Percentiles rank a stretch among this genome's conserved stretches.
Conservation (phyloP, 2,329 filamentous ascomycete genomes). For the Hypoxylon sp. region DNA sequence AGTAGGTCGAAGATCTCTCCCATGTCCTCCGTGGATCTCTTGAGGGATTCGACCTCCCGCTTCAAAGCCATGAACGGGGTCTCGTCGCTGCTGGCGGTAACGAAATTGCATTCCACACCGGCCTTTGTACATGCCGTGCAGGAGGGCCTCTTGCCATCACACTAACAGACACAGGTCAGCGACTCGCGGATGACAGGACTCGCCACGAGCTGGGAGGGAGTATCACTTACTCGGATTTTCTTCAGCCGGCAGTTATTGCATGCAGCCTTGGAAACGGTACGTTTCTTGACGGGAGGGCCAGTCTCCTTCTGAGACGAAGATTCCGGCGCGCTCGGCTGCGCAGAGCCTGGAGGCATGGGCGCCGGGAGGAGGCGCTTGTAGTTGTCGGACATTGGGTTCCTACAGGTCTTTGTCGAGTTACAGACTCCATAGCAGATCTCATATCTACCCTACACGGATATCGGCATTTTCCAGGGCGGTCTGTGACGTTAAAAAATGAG, state of each 20-base stretch:
- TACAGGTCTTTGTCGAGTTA: slow-evolving; percentile 19
- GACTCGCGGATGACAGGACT: not conserved
- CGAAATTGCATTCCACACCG: slow-evolving; percentile 37
- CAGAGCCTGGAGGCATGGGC: slow-evolving; percentile 33
- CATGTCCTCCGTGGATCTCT: slow-evolving; percentile 36
- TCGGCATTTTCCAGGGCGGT: slow-evolving; percentile 31
- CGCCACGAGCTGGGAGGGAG: not conserved
- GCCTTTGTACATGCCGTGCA: slow-evolving; percentile 38
- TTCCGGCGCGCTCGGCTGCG: slow-evolving; percentile 28
- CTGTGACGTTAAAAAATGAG: slow-evolving; percentile 30
- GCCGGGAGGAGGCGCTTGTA: slow-evolving; percentile 43
- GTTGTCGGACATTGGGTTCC: slow-evolving; percentile 42
- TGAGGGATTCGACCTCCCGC: slow-evolving; percentile 41
- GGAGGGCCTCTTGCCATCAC: slow-evolving; percentile 40
- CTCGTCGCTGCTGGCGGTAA: slow-evolving; percentile 42
- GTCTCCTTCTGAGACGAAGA: slow-evolving; percentile 20
- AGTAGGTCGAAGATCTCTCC: slow-evolving; percentile 37
- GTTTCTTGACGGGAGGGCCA: slow-evolving; percentile 42
- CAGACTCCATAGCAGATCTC: slow-evolving; percentile 34
- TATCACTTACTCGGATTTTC: slow-evolving; percentile 38
- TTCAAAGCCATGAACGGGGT: slow-evolving; percentile 43
- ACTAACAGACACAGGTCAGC: slow-evolving; percentile 27
- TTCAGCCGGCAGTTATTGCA: slow-evolving; percentile 42
- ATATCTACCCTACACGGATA: slow-evolving; percentile 26
- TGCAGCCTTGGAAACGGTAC: slow-evolving; percentile 42